A percentile compares a stretch with the other conserved stretches of the same genome.
These are phyloP conservation scores for Exophiala oligosperma DNA, from an alignment of 2,329 filamentous ascomycete genomes.

Conservation along the genomic window DNA sequence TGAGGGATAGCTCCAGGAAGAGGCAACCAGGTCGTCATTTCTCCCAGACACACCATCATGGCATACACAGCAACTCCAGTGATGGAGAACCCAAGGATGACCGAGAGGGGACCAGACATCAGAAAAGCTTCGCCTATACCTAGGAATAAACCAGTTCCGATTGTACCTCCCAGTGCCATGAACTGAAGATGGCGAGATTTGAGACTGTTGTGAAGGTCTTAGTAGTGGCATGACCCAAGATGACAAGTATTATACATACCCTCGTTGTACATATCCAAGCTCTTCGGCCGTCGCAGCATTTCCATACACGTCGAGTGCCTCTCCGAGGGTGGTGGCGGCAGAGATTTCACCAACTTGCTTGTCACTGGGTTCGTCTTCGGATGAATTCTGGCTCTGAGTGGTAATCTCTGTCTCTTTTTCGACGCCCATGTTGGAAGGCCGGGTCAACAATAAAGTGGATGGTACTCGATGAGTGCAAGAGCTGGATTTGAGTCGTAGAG, in stretches of 20 bases:
- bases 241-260: no score
- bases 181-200: constrained; percentile 59
- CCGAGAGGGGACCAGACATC: constrained; percentile 53
- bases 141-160: constrained; percentile 58
- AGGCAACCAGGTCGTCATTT: constrained; percentile 51
- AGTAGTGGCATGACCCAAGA: constrained; percentile 18
- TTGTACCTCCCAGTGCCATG: constrained; percentile 61
- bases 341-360: neutral
- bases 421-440: neutral
- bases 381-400: neutral
- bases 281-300: constrained; percentile 51
- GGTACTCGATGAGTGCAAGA: neutral
- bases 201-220: constrained; percentile 32
- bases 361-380: neutral
- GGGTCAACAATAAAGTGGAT: neutral
- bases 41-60: constrained; percentile 43
- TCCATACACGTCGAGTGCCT: constrained; percentile 55
- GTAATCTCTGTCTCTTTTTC: neutral
- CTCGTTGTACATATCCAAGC: constrained; percentile 53
- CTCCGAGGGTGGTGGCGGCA: constrained; percentile 28
- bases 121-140: constrained; percentile 54
- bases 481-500: neutral
- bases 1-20: constrained; percentile 50
- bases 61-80: constrained; percentile 48
- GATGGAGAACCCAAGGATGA: constrained; percentile 55